Evolutionary conservation across 495 filamentous ascomycete species (phyloP).

Genomic region (Bathelium albidoporum): DNA sequence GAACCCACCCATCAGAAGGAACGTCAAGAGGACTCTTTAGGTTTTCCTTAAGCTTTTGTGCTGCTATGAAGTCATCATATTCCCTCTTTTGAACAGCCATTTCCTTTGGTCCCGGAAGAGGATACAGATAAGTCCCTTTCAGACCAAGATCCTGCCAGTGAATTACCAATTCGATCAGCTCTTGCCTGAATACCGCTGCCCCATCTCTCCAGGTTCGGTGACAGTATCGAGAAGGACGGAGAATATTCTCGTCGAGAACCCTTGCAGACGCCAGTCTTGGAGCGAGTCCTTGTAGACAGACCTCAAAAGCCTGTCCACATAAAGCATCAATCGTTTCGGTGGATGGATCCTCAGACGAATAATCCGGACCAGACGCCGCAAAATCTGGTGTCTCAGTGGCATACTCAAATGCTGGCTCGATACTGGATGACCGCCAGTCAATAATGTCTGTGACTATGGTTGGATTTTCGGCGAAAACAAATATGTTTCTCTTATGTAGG

Average conservation of each 20-base stretch:
- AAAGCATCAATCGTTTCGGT: background rate
- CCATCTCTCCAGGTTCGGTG: constrained; percentile 39
- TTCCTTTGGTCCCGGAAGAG: constrained; percentile 27
- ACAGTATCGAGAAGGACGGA: constrained; percentile 36
- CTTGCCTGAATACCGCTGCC: constrained; percentile 32
- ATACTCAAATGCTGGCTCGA: too few relatives aligned
- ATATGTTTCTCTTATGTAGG: background rate
- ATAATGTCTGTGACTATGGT: background rate
- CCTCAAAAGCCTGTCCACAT: background rate
- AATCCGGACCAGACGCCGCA: background rate
- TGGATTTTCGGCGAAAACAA: background rate
- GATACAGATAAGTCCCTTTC: constrained; percentile 30
- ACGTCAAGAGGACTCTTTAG: constrained; percentile 28
- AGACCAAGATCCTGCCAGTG: constrained; percentile 36
- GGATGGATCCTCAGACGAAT: background rate
- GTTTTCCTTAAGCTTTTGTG: constrained; percentile 28
- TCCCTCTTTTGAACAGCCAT: constrained; percentile 29
- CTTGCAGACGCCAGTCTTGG: constrained; percentile 15
- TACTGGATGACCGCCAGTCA: too few relatives aligned
- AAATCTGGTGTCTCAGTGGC: too few relatives aligned
- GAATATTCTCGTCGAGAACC: constrained; percentile 31
- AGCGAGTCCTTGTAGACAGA: background rate
- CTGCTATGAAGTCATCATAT: constrained; percentile 30
- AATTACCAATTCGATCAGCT: constrained; percentile 32
- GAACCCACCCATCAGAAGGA: background rate